Base-by-base conservation (phyloP, 108 stramenopile species). In the Schizochytrium sp. region DNA sequence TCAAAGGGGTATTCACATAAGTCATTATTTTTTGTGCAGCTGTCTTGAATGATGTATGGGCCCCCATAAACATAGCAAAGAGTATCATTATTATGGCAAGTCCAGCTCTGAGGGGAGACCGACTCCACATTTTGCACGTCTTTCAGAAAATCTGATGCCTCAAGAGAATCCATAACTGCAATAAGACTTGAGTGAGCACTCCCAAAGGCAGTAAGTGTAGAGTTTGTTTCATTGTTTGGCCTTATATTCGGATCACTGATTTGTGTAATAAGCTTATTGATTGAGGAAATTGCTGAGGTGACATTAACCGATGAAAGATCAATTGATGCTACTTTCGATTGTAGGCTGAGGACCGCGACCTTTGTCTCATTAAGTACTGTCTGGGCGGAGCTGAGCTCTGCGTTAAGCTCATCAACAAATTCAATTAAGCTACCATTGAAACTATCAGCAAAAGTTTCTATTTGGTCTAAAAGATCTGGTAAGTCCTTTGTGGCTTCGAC, bases 401-500 rank as follows among this genome's bases (percentile, higher is more conserved):
- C 64, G 12, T 69, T 44, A 44, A 69, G 44, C 64, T 69, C 64
- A 44, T 69, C 64, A 44, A 8, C 28, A 44, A 69, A 7, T 15
- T 38, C 64, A 10, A 44, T 38, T 13, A 7, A 15, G 76, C 50
- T 55, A 53, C 76, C 76, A 3, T 83, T 55, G 76, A 83, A 83
- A 53, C 50, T 55, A 1, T 12, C 8, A 5, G 47, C n/a, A 28
- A 83, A 55, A 10, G 1, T 10, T 10, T 83, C 53, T n/a, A 83
- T 55, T 5, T 83, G 50, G 0, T 83, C 76, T 5, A 55, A 50
- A n/a, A 83, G 47, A 0, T 17, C 3, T 0, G 47, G 50, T n/a
- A 83, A 53, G 50, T 83, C 50, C 28, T 47, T 5, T 17, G 76
- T 83, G 10, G 53, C 76, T 55, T 83, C 53, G 76, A 12, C 8